Evolutionary conservation across 352 stramenopile genomes (phyloP), one percentile per base, ranked within the genome.

Genomic region (Phytophthora ohioensis): DNA sequence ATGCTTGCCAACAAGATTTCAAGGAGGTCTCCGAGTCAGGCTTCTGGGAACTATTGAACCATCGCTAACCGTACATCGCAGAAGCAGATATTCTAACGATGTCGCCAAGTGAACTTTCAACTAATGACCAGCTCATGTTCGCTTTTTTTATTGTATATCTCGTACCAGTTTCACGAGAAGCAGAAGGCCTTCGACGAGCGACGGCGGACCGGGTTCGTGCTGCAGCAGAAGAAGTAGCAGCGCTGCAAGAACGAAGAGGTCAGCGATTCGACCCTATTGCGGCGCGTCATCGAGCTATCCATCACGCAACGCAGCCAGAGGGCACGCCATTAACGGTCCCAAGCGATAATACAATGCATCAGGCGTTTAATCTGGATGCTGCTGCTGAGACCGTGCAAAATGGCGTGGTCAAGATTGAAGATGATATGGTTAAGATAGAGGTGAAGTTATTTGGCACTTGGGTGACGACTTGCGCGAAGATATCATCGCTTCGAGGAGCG

Each of bases 321-420:
- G 41, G 39, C 3, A 34, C 49, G 2, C 3, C 39, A 13, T 27
- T 59, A 4, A 38, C 48, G 1, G 42, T 60, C 5, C 41, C 49
- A 32, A 39, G 2, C n/a, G 39, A 67, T n/a, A 67, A 67, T 17
- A 67, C 58, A 30, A 67, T 58, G 47, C 36, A 58, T 21, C 47
- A 67, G 39, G 58, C 35, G 27, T 12, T 58, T 34, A 38, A 7
- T 3, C 10, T 59, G 11, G 27, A 67, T 30, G 39, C 9, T 12
- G 48, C 59, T 15, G 39, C 21, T 21, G 38, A 8, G 17, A 7
- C 47, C 12, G 17, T 13, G 2, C 8, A 2, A 4, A 10, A 36
- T 3, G 59, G 46, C n/a, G 10, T 36, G 11, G 27, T 15, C 2
- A 35, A 59, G 9, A 36, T 30, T 7, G 32, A 59, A 5, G 13